Evolutionary conservation across 1,139 yeast species (phyloP), one percentile per base, ranked within the genome.

Genomic region (Saccharomyces pastorianus): DNA sequence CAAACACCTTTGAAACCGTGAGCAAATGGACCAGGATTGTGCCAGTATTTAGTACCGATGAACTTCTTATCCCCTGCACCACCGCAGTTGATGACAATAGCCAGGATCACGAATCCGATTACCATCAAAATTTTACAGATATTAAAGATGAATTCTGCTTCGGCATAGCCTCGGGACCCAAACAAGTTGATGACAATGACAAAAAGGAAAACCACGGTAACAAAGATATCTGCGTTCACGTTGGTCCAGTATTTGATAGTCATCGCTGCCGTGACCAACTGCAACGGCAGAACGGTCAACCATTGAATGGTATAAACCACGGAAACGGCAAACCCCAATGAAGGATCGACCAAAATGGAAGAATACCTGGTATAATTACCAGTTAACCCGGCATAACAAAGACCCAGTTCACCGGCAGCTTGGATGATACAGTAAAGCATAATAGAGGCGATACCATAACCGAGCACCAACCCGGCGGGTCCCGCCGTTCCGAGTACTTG

Each of bases 301-400:
- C 95, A 88, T 73, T 84, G 89, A 63, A 88, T 70, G 49, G 82
- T 85, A 67, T 85, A 88, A 70, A 86, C 82, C 89, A 89, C 84
- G 51, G 88, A 86, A 60, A 84, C 81, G 28, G 89, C 83, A 67
- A 85, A 85, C 8, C 95, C 95, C 83, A 89, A 83, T 2, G 91
- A 83, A 17, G 81, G 76, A 62, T 87, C 91, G 48, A 88, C 73
- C 75, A 59, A 81, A 73, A 50, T 86, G 3, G 88, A 74, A 41
- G 85, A 78, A 68, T 83, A 86, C 51, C 85, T 80, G 48, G 85
- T 78, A 68, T 85, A 88, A 5, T 89, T 87, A 61, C 96, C 96
- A 52, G 88, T 78, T 46, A 88, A 82, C 17, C 93, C 91, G 51
- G 73, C 72, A 69, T 83, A 86, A 9, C 85, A 78, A 41, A 86